Conservation (phyloP, 441 rosid species). For the Sinapis alba region DNA sequence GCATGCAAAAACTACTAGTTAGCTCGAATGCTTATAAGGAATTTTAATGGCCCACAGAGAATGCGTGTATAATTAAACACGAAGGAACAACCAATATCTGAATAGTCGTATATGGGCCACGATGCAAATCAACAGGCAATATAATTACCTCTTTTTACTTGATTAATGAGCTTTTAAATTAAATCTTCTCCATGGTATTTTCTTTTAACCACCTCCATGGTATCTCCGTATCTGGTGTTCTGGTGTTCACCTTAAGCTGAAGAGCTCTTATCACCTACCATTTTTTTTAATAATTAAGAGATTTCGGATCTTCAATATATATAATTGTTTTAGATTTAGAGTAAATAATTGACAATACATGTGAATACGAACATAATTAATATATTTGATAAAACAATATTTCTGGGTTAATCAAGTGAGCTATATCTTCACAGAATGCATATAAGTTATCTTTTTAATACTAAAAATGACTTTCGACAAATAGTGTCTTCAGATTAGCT, state of each 20-base stretch:
- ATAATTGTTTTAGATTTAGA: neutral
- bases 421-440: neutral
- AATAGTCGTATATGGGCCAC: constrained; percentile 35
- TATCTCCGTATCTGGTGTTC: neutral
- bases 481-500: neutral
- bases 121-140: constrained; percentile 23
- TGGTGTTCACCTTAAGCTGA: constrained; percentile 3
- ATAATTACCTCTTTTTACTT: constrained; percentile 23
- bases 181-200: neutral
- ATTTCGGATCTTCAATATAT: neutral
- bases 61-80: constrained; percentile 32
- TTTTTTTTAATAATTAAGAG: neutral
- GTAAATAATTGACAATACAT: constrained; percentile 5
- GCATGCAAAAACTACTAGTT: neutral
- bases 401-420: neutral
- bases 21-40: constrained; percentile 23
- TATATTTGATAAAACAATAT: neutral
- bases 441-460: too few species aligned
- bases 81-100: constrained; percentile 25
- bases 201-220: too few species aligned
- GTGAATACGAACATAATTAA: constrained; percentile 1
- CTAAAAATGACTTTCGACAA: neutral
- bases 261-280: neutral
- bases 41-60: constrained; percentile 35
- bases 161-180: constrained; percentile 6